Conservation (phyloP, 2,329 filamentous ascomycete genomes). For the Lachnum nothofagi region DNA sequence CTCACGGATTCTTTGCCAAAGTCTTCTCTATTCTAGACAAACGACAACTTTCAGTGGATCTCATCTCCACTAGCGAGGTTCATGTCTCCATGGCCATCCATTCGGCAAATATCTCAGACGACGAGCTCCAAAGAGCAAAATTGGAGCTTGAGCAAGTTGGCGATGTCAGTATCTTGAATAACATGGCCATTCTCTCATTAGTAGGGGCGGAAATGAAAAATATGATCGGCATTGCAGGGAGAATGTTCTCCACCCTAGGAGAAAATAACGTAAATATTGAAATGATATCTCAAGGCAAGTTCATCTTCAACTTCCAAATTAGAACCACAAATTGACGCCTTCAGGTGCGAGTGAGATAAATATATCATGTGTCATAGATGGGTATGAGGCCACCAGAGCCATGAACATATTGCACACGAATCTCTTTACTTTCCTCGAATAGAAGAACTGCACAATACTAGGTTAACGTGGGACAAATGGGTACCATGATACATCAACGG, state of each 20-base stretch:
- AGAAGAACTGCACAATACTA: constrained; percentile 5
- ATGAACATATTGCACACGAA: constrained; percentile 96
- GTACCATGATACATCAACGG: not conserved
- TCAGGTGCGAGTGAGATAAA: constrained; percentile 96
- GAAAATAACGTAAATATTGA: constrained; percentile 95
- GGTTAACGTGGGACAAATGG: not conserved
- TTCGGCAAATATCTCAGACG: constrained; percentile 60
- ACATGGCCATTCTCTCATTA: constrained; percentile 93
- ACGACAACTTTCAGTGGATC: constrained; percentile 82
- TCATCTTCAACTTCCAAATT: not conserved
- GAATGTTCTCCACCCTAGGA: constrained; percentile 91
- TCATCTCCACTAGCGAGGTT: constrained; percentile 94
- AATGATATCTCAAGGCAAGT: constrained; percentile 94
- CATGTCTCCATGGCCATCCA: constrained; percentile 97
- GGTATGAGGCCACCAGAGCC: constrained; percentile 81
- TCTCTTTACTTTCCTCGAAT: constrained; percentile 89
- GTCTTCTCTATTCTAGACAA: constrained; percentile 89
- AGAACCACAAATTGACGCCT: constrained; percentile 12
- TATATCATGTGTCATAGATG: constrained; percentile 95
- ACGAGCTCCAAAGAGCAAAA: constrained; percentile 62
- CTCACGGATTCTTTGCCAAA: constrained; percentile 89
- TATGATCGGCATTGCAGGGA: constrained; percentile 88
- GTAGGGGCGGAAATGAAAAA: constrained; percentile 97
- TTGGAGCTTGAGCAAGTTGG: constrained; percentile 74
- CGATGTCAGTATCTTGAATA: constrained; percentile 80